Base-by-base conservation (phyloP, 2,329 filamentous ascomycete genomes). In the Atkinsonella hypoxylon region DNA sequence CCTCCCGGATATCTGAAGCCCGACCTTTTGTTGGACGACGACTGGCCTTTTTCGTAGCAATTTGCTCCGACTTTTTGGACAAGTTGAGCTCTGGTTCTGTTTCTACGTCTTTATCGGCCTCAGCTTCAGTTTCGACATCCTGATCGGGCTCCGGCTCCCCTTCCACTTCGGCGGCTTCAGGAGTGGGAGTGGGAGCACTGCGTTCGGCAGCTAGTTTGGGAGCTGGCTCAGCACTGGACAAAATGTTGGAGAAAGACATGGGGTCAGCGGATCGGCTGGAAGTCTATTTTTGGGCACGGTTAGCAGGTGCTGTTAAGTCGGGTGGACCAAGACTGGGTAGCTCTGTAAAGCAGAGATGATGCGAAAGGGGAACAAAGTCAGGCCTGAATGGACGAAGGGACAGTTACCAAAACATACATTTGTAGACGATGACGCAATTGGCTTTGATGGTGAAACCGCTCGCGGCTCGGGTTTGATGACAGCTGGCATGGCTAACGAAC, bases 191-290 rank as follows among this genome's bases (percentile, higher is more conserved):
- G 2, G 70, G 70, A 32, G 74, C 72, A 42, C 70, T 72, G 12
- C 69, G 64, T 46, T 53, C 48, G n/a, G 38, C 40, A 57, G 71
- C 76, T 8, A 77, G 74, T 54, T 75, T 75, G 2, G 75, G 71
- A 39, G 79, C 75, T 49, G 85, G 82, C 51, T 89, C 83, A 50
- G 86, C 77, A 57, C 81, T 89, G 4, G 89, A 91, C 42, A 97
- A 82, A 53, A 97, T 94, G 64, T 90, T 96, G 57, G 89, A 93
- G 62, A 97, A 93, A 5, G 90, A 93, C 90, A 96, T 96, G 49
- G 90, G 86, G 64, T 95, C 87, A 52, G 85, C 83, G 40, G 83
- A 76, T 64, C 89, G 82, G 58, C 80, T 82, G 1, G 85, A 79
- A 47, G 85, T 85, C 79, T 89, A 65, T 15, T 31, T 47, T 44